Base-by-base conservation (phyloP, 495 filamentous ascomycete species). In the Hypoxylon fuscum region DNA sequence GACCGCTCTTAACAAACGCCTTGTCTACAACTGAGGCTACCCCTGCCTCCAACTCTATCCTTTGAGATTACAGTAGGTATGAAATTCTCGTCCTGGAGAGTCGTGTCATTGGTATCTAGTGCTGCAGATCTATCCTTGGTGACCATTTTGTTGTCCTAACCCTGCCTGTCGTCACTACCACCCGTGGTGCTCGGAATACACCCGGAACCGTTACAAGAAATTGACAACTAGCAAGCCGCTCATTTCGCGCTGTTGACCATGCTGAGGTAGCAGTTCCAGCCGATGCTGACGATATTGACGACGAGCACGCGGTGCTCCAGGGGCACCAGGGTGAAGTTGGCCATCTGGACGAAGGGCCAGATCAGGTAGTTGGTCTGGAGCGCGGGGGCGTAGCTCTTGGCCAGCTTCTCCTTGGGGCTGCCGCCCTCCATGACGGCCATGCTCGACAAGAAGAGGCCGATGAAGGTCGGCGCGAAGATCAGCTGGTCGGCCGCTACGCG, bases 221-320 rank as follows among this genome's bases (percentile, higher is more conserved):
- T 15, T 1, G 12, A 5, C 7, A 15, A 14, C 35, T 14, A 38
- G 11, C 12, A 38, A 48, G 29, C 7, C 15, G 34, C 25, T 60
- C 63, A 61, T 25, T 61, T 66, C 56, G 46, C 14, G 57, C 52
- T 66, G 58, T 66, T 72, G 29, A 64, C 54, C 67, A 72, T 62
- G 76, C 93, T 97, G 46, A 98, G 75, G 73, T 97, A 95, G 73
- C 92, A 97, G 71, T 98, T 98, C 95, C 95, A 98, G 59, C 92
- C 94, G 85, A 81, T 74, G 40, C 64, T 79, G 38, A 98, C 81
- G 15, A 96, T 74, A 69, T 98, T 98, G 41, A 97, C 95, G 40
- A 96, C 86, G 64, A 98, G 74, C 27, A 98, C 83, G 55, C 94
- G 78, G 71, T 93, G 88, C 62, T 98, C 83, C 65, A 97, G 75